Evolutionary conservation across 2,329 filamentous ascomycete genomes (phyloP), one percentile per base, ranked within the genome.

Genomic region (Stemphylium beticola): DNA sequence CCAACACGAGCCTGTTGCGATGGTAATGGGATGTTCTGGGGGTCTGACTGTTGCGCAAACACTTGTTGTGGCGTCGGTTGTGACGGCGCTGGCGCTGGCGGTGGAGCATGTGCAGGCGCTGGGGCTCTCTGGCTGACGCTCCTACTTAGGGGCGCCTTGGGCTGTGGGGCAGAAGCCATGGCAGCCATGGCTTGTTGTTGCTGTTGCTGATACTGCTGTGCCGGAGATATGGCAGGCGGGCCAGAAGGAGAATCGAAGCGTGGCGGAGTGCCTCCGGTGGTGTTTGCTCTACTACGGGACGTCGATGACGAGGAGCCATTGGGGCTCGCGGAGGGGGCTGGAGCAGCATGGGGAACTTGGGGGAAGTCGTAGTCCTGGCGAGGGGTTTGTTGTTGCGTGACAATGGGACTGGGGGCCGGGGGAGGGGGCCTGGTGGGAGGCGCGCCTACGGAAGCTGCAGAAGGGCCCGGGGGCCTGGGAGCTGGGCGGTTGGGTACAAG

Each of bases 401-500:
- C 58, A 11, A 65, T 62, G 29, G 73, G 68, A 42, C 85, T 85
- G 17, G 84, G 82, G 18, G 82, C 78, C 22, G 84, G 80, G 22
- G 86, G 83, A 33, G 83, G 82, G 45, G 82, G 76, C 67, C 87
- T 81, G 42, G 82, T 79, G 32, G 85, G 83, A n/a, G 79, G 67
- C 62, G 85, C 77, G 65, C 81, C 82, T 32, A 70, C 62, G 18
- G 71, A 63, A 39, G 53, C 58, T 37, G 69, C 83, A 20, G 69
- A 83, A 55, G 72, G 63, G 24, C 75, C 83, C 44, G 93, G 95
- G n/a, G 93, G 91, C 75, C 90, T 91, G 46, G 93, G 95, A 40
- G 93, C 92, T 49, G 92, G 90, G 57, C 95, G 86, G 68, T 86
- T 90, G 44, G 95, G 93, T 71, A 96, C 83, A 67, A 92, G 79